A percentile compares a stretch with the other conserved stretches of the same genome.
These are phyloP conservation scores for Exophiala viscosa DNA, from an alignment of 2,329 filamentous ascomycete genomes.

Conservation along the genomic window DNA sequence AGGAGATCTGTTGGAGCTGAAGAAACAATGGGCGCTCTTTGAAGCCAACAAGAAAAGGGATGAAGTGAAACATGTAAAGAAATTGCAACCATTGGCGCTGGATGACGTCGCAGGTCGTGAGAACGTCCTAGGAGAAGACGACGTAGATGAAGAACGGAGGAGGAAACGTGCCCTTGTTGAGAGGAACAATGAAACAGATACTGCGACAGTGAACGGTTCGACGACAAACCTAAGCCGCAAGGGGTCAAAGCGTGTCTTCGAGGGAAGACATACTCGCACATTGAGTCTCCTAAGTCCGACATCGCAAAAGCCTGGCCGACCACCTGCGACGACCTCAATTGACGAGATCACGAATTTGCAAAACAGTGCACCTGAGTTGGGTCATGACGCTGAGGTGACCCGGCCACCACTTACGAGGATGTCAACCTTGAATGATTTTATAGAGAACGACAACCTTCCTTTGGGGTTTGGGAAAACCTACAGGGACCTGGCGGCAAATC, in stretches of 20 bases:
- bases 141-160: conserved; percentile 23
- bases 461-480: conserved; percentile 29
- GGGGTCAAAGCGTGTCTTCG: conserved; percentile 61
- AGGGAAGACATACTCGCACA: conserved; percentile 58
- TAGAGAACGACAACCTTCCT: conserved; percentile 22
- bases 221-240: conserved; percentile 22
- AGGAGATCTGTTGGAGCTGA: conserved; percentile 68
- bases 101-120: conserved; percentile 15
- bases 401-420: conserved; percentile 15
- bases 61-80: conserved; percentile 45
- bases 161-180: conserved; percentile 20
- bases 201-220: not conserved
- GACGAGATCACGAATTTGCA: not conserved
- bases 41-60: conserved; percentile 73
- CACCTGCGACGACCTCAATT: not conserved
- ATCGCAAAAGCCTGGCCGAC: conserved; percentile 1
- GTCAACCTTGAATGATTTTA: conserved; percentile 24
- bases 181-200: conserved; percentile 3
- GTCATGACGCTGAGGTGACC: not conserved
- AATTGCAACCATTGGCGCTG: conserved; percentile 17
- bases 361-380: not conserved
- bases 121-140: conserved; percentile 2
- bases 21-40: conserved; percentile 75
- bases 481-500: conserved; percentile 39
- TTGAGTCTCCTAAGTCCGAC: conserved; percentile 67